phyloP scores from a whole-genome alignment of 495 filamentous ascomycete species.

The Rusavskia elegans region DNA sequence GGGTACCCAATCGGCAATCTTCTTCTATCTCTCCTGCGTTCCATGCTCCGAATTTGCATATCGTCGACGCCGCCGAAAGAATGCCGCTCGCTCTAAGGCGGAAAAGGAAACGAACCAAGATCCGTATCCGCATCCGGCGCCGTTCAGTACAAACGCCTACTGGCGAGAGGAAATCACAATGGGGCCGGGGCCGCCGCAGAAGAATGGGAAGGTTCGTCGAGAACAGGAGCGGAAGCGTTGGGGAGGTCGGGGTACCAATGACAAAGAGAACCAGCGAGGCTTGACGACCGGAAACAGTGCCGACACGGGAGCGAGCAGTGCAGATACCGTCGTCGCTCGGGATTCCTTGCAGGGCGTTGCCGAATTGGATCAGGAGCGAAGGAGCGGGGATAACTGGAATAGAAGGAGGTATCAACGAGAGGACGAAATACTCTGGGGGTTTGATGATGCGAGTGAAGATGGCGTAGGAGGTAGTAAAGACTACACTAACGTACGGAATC shows the following conservation, averaged over 20 bases:
- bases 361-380: conserved; percentile 3
- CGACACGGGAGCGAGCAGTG: conserved; percentile 18
- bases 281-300: conserved; percentile 16
- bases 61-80: conserved; percentile 47
- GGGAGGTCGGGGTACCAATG: conserved; percentile 10
- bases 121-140: conserved; percentile 60
- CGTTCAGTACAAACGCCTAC: conserved; percentile 70
- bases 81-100: conserved; percentile 43
- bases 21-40: conserved; percentile 72
- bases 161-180: conserved; percentile 73
- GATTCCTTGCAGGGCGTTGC: conserved; percentile 14
- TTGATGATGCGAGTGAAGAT: conserved; percentile 15
- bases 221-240: conserved; percentile 21
- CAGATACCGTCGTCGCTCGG: conserved; percentile 20
- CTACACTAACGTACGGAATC: conserved; percentile 54
- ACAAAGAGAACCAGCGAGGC: conserved; percentile 28
- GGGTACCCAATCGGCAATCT: conserved; percentile 62
- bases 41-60: conserved; percentile 54
- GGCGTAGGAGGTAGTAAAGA: conserved; percentile 30
- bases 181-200: conserved; percentile 57
- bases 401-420: conserved; percentile 63
- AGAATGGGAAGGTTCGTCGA: conserved; percentile 26
- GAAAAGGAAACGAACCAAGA: conserved; percentile 51
- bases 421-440: conserved; percentile 71
- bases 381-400: conserved; percentile 48